Base-by-base conservation (phyloP, 345 rosid species). In the Brassica nigra region DNA sequence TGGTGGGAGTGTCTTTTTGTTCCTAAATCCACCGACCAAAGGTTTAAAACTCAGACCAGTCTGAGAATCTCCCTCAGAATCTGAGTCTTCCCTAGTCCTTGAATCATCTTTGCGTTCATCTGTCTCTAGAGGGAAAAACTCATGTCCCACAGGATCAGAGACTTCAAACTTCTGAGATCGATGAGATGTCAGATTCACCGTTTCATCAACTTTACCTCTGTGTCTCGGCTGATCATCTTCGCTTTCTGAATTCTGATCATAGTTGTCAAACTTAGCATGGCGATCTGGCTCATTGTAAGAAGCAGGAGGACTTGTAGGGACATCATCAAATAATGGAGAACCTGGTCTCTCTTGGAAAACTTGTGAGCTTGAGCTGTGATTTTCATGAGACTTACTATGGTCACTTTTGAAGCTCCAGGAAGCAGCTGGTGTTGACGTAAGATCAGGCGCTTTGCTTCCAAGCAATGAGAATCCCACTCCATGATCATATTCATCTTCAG, bases 11-110 rank as follows among this genome's bases (percentile, higher is more conserved):
- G 77, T 85, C 76, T 69, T 90, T 82, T 76, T 95, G 76, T 95
- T 91, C 70, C 88, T 79, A 54, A 84, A 82, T 49, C 98, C 97
- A 59, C 98, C 97, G 0, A 82, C 70, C 82, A 95, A 81, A 61
- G 52, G 81, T 81, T 85, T 87, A 77, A 89, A 84, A n/a, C 82
- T 85, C 78, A 93, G 75, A 88, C 85, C 82, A 31, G 61, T 27
- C 70, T 71, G 69, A 57, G 59, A 1, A n/a, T 76, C 77, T 58
- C 36, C 3, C 34, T 76, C 77, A 15, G 83, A 80, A 62, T 81
- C 80, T 76, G 81, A 66, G 27, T 76, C 77, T 47, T 76, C 80
- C 29, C 3, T 65, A 88, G 52, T 52, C 72, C 54, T 77, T 29
- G 74, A 16, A 81, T 84, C 85, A 58, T 86, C 76, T 11, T 68